Percentiles rank a stretch among this genome's conserved stretches.
These are phyloP conservation scores for Saposhnikovia divaricata DNA, from an alignment of 129 eudicot genomes.

Conservation along the genomic window DNA sequence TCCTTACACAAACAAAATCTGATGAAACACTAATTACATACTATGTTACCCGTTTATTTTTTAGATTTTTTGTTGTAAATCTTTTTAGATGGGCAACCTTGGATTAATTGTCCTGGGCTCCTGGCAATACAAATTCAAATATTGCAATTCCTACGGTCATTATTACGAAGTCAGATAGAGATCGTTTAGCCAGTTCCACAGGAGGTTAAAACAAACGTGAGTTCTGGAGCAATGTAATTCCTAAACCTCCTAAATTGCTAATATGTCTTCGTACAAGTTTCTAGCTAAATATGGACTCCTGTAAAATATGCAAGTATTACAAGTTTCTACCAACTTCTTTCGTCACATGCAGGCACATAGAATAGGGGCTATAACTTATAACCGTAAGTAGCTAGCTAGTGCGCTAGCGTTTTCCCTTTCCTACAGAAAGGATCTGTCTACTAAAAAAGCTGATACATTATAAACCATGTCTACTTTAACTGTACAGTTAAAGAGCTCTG, in stretches of 20 bases:
- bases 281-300: not conserved
- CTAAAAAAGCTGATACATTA: not conserved
- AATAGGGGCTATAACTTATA: too few species aligned
- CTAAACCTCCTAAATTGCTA: not conserved
- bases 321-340: too few species aligned
- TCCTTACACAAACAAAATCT: not conserved
- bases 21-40: too few species aligned
- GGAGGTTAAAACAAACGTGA: slow-evolving; percentile 46
- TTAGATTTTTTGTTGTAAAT: not conserved
- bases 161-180: slow-evolving; percentile 55
- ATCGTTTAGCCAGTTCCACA: slow-evolving; percentile 35
- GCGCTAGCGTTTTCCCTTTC: too few species aligned
- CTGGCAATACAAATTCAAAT: slow-evolving; percentile 23
- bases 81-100: slow-evolving; percentile 31
- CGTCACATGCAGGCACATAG: too few species aligned
- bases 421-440: too few species aligned
- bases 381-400: too few species aligned
- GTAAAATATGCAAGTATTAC: too few species aligned
- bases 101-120: slow-evolving; percentile 61
- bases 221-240: not conserved
- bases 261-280: not conserved
- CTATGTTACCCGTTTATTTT: too few species aligned
- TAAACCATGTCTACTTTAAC: not conserved
- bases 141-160: slow-evolving; percentile 54
- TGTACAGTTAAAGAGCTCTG: not conserved